Base-by-base conservation (phyloP, 2,329 filamentous ascomycete genomes). In the Nigrograna mackinnonii region DNA sequence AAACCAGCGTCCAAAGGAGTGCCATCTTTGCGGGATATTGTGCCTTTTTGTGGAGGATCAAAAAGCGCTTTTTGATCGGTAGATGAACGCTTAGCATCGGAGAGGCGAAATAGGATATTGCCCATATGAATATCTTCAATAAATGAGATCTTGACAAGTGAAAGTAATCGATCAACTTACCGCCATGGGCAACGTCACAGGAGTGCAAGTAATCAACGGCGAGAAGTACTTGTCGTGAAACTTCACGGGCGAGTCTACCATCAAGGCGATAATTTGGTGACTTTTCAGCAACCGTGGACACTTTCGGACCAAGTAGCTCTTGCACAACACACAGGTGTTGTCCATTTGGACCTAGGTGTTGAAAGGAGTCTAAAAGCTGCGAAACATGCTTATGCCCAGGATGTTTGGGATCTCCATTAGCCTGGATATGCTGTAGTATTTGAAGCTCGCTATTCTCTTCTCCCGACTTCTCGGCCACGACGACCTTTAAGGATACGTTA, bases 161-260 rank as follows among this genome's bases (percentile, higher is more conserved):
- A 3, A 3, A 19, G 6, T 17, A 36, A 11, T 7, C 5, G 5
- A 30, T 20, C 13, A 36, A n/a, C 17, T 37, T 32, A 43, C 40
- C 40, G 31, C 35, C 35, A 24, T 43, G 34, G 16, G 35, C 40
- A 16, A 43, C 20, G 13, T 35, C 40, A 26, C 12, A 19, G 17
- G 40, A 43, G 21, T 43, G 40, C 6, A 43, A 24, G 26, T 34
- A 43, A 35, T 43, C 40, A 19, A 43, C 40, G 3, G 40, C 40
- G 7, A 38, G 18, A 5, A 43, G 40, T 13, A 43, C 34, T 21
- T 43, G 40, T 9, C 18, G 12, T 3, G 20, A 37, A 17, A 14
- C n/a, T 9, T n/a, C n/a, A 14, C 39, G 35, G 28, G 11, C 13
- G 35, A 5, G 13, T 4, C 22, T 17, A n/a, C 7, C 16, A 3